Conservation (phyloP, 129 eudicot species). For the Escallonia herrerae region DNA sequence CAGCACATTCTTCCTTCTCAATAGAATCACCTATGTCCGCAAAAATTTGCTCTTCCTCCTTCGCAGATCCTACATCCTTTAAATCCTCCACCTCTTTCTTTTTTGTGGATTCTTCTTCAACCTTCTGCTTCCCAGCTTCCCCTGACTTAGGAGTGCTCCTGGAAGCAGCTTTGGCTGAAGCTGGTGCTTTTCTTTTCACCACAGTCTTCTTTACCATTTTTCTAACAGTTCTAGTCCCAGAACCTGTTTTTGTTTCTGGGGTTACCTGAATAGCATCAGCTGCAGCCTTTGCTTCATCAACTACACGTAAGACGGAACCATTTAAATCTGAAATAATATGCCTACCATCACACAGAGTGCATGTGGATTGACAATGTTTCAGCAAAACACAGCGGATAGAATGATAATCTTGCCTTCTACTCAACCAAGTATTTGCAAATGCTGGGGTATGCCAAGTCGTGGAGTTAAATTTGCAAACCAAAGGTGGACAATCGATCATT, state of each 20-base stretch:
- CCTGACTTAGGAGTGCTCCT: constrained; percentile 16
- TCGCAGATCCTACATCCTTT: constrained; percentile 9
- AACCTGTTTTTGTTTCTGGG: constrained; percentile 20
- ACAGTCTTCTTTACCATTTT: constrained; percentile 45
- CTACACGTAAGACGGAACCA: constrained; percentile 10
- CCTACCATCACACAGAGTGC: neutral
- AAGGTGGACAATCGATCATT: neutral
- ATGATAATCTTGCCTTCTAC: neutral
- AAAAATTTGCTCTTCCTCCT: constrained; percentile 4
- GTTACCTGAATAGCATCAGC: constrained; percentile 21
- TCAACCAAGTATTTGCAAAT: neutral
- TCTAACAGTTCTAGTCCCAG: constrained; percentile 34
- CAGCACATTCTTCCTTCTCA: constrained; percentile 12
- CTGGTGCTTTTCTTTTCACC: constrained; percentile 29
- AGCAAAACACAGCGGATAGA: neutral
- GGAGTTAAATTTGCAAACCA: neutral
- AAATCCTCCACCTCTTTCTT: constrained; percentile 9
- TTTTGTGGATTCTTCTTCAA: constrained; percentile 12
- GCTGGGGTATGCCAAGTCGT: neutral
- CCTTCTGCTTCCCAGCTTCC: constrained; percentile 20
- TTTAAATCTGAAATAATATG: neutral
- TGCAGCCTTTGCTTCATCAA: constrained; percentile 31
- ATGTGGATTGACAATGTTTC: neutral
- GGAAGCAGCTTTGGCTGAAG: constrained; percentile 25
- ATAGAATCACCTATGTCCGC: constrained; percentile 8